Base-by-base conservation (phyloP, 2,329 filamentous ascomycete genomes). In the Colletotrichum lindemuthianum region DNA sequence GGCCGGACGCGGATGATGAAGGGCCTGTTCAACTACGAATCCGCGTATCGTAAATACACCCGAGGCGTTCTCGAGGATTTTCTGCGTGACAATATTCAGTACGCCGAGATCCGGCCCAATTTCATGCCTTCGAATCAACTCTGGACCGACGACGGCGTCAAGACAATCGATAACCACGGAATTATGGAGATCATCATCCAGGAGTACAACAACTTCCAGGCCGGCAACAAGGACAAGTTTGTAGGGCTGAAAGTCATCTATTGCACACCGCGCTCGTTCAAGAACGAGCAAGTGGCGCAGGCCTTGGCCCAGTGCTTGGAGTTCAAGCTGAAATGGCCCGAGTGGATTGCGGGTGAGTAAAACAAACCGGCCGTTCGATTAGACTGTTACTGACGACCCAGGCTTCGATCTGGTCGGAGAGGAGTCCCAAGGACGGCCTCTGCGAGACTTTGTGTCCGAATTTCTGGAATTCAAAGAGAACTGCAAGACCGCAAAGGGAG, bases 331-430 rank as follows among this genome's bases (percentile, higher is more conserved):
- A 69, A 77, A 11, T 90, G 83, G 73, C 83, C 81, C 0, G 66
- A 84, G 12, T 83, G 89, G 67, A 88, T 92, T 15, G 90, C 89
- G 65, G 89, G 87, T 88, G 77, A 75, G 82, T 36, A 32, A n/a
- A 1, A 15, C 8, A 11, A 12, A 24, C 15, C 15, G 16, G 36
- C 0, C 2, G 8, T 32, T 13, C 12, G 1, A 10, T 8, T 9
- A 12, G 43, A 36, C 36, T 12, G 5, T 44, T 9, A 37, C 47
- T 68, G 13, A 67, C 41, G 15, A 16, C 50, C 5, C 54, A 88
- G 88, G 89, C 2, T 92, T 90, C 63, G 89, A 92, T 72, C 82
- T 92, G 6, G 87, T 91, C 0, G 89, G 89, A 9, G 88, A 92
- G 75, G 90, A 92, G 72, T 78, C 83, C 63, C 83, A 84, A 24